Evolutionary conservation across 805 yeast species (phyloP).

Genomic region (Zygosaccharomyces lentus): DNA sequence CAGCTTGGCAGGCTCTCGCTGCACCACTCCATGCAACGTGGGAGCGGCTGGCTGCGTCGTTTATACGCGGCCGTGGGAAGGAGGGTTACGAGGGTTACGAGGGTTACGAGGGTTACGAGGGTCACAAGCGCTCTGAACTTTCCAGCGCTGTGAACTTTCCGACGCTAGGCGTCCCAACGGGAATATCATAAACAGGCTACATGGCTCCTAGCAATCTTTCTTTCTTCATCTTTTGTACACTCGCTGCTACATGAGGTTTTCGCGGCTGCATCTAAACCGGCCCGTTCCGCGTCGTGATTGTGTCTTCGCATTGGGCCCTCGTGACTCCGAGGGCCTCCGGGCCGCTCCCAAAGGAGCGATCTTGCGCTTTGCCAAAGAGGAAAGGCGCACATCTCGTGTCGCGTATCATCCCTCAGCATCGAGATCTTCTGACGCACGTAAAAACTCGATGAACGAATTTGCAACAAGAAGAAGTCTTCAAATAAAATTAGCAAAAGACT

Average conservation of each 20-base stretch:
- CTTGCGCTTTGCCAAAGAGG: background rate
- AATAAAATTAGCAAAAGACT: background rate
- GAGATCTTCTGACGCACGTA: background rate
- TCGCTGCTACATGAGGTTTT: background rate
- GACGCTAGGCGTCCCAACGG: no score
- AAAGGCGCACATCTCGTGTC: background rate
- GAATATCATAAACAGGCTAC: no score
- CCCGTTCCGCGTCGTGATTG: background rate
- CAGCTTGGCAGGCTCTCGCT: no score
- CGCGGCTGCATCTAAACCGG: background rate
- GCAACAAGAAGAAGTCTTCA: background rate
- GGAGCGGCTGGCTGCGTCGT: no score
- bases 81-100: no score
- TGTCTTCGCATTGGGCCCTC: background rate
- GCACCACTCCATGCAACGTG: no score
- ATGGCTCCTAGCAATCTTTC: background rate
- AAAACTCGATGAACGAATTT: background rate
- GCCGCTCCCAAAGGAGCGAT: background rate
- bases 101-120: no score
- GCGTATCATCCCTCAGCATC: background rate
- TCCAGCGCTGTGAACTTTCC: no score
- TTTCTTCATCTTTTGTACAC: background rate
- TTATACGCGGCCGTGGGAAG: no score
- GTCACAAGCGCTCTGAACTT: no score
- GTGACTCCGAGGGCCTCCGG: background rate